Base-by-base conservation (phyloP, 768 basidiomycete species). In the Termitomyces heimii region DNA sequence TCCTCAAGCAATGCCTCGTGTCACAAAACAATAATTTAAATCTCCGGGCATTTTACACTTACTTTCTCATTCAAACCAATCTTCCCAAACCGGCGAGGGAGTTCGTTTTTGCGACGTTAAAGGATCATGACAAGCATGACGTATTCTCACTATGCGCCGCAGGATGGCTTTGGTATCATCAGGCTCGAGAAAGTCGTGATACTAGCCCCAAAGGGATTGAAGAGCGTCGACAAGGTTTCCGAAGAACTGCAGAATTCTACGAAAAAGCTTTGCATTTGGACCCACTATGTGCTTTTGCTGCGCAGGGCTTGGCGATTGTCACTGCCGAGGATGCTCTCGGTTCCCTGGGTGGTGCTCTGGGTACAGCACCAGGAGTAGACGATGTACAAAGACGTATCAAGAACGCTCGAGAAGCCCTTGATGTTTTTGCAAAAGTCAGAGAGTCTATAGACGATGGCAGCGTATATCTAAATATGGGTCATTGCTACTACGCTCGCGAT, bases 401-500 rank as follows among this genome's bases (percentile, higher is more conserved):
- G 71, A 89, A 91, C 63, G 83, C 92, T 3, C 80, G 92, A 7
- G 93, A 97, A 52, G 96, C 97, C 0, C 71, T 99, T 44, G 86
- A 89, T 48, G 81, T 96, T 35, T 93, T 99, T 66, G 88, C 85
- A 3, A 93, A 96, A 71, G 88, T 98, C 52, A 81, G 93, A 54
- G 97, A 98, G 73, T 88, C 85, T 2, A 73, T 94, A 53, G 82
- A 83, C 57, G 79, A 82, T 56, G 92, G 91, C 7, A 89, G 89
- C 58, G 94, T 97, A 4, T 94, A 95, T 66, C 77, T 92, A 66
- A 99, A 99, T 69, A 95, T 98, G 78, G 97, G 95, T 0, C 97
- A 98, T 66, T 97, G 94, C 65, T 90, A 94, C 68, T 96, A 92
- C 66, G 82, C 85, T 20, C 80, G 92, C 51, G 96, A 97, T 58